Conservation (phyloP, 257 asterid species). For the Ilex aquifolium region DNA sequence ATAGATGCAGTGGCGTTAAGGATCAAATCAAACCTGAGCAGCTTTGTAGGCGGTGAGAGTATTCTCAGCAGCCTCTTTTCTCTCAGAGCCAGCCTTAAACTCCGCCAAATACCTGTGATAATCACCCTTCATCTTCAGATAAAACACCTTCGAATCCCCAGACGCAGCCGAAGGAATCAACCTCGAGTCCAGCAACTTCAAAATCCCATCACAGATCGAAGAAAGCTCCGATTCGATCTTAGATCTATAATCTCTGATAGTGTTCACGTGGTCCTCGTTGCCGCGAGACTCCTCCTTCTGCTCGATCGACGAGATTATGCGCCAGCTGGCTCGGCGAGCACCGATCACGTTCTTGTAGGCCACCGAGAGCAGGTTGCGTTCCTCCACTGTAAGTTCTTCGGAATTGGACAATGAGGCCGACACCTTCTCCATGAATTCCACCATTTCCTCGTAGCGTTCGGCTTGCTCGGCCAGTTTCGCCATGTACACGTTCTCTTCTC, state of each 20-base stretch:
- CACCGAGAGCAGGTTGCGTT: conserved; percentile 22
- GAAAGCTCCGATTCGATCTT: conserved; percentile 20
- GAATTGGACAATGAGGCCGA: conserved; percentile 8
- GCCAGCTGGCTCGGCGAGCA: conserved; percentile 30
- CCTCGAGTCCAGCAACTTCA: conserved; percentile 12
- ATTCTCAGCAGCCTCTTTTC: conserved; percentile 23
- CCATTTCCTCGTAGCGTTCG: conserved; percentile 31
- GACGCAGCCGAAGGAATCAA: conserved; percentile 14
- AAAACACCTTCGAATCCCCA: conserved; percentile 21
- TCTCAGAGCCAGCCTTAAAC: conserved; percentile 18
- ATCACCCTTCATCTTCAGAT: conserved; percentile 23
- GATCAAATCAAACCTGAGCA: conserved; percentile 14
- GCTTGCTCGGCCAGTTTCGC: conserved; percentile 32
- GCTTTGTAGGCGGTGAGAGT: conserved; percentile 23
- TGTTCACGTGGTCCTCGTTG: conserved; percentile 19
- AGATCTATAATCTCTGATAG: conserved; percentile 18
- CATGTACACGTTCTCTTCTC: conserved; percentile 28
- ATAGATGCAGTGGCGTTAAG: no score
- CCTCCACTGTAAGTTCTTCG: conserved; percentile 25
- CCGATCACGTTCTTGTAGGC: conserved; percentile 31
- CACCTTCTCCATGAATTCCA: conserved; percentile 29
- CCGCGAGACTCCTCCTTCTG: conserved; percentile 26
- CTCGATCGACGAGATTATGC: conserved; percentile 27
- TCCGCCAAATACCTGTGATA: conserved; percentile 26
- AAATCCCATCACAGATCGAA: conserved; percentile 17